Percentiles rank a stretch among this genome's conserved stretches.
Conservation (phyloP, 1,284 basidiomycete species). For the Trichosporon ovoides region DNA sequence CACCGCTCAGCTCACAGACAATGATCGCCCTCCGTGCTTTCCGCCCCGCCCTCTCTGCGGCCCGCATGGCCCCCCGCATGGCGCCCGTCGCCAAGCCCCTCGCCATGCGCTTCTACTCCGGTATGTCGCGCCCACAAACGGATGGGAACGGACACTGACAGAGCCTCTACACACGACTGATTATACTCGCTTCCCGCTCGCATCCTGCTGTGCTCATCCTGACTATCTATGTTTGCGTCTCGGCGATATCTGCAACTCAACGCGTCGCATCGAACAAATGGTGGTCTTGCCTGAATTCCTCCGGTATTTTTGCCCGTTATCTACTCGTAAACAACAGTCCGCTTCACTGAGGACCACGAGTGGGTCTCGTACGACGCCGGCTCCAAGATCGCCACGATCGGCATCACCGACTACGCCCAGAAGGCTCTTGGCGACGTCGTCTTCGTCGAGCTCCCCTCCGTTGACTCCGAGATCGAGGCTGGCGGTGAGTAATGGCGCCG, state of each 20-base stretch:
- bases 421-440: conserved; percentile 92
- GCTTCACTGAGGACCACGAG: conserved; percentile 88
- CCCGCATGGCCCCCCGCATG: conserved; percentile 2
- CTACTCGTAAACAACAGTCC: too few relatives aligned
- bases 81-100: conserved; percentile 1
- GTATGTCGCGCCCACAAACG: neutral
- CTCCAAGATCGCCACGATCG: conserved; percentile 74
- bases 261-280: too few relatives aligned
- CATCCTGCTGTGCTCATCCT: too few relatives aligned
- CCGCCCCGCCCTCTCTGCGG: conserved; percentile 2
- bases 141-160: neutral
- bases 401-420: conserved; percentile 93
- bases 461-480: conserved; percentile 64
- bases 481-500: conserved; percentile 81
- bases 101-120: neutral
- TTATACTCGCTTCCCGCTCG: neutral
- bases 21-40: conserved; percentile 5
- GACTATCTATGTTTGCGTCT: too few relatives aligned
- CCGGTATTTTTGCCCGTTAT: too few relatives aligned
- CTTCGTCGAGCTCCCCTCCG: conserved; percentile 82
- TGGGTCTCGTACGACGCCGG: conserved; percentile 73
- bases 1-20: neutral
- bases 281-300: too few relatives aligned
- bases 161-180: neutral
- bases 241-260: too few relatives aligned